These are phyloP conservation scores for Xylariaceae sp. DNA, from an alignment of 2,329 filamentous ascomycete genomes.

Conservation along the genomic window DNA sequence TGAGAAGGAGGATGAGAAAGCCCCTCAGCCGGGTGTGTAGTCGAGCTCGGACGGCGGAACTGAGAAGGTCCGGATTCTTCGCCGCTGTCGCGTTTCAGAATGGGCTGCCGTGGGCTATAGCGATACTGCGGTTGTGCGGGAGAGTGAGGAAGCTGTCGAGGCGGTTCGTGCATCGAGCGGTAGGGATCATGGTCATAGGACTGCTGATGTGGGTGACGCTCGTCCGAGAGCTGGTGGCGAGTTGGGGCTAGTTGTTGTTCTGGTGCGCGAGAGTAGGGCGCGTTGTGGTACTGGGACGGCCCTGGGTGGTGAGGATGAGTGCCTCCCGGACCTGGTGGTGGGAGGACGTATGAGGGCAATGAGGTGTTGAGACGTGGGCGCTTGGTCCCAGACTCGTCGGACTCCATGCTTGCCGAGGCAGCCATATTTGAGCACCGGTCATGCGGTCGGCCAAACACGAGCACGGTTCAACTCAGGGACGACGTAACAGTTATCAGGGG, in stretches of 20 bases:
- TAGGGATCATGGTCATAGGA: slow-evolving; percentile 52
- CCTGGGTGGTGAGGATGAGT: slow-evolving; percentile 38
- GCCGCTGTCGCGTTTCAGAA: slow-evolving; percentile 51
- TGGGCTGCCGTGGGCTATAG: slow-evolving; percentile 45
- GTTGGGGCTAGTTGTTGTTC: slow-evolving; percentile 36
- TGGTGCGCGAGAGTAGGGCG: slow-evolving; percentile 34
- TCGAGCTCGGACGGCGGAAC: slow-evolving; percentile 48
- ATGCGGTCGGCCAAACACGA: slow-evolving; percentile 29
- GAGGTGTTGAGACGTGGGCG: slow-evolving; percentile 57
- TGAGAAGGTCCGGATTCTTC: slow-evolving; percentile 41
- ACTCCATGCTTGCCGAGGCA: slow-evolving; percentile 50
- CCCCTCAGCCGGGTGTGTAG: slow-evolving; percentile 35
- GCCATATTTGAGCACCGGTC: slow-evolving; percentile 36
- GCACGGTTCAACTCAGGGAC: slow-evolving; percentile 31
- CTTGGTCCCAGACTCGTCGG: slow-evolving; percentile 53
- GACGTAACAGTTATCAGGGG: slow-evolving; percentile 27
- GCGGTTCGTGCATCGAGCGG: slow-evolving; percentile 50
- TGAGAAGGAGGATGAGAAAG: slow-evolving; percentile 33
- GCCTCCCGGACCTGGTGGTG: slow-evolving; percentile 25
- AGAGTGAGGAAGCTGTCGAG: slow-evolving; percentile 41
- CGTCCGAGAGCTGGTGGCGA: slow-evolving; percentile 41
- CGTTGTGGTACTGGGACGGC: slow-evolving; percentile 34
- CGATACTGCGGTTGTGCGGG: slow-evolving; percentile 40
- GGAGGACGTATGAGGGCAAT: too few relatives aligned
- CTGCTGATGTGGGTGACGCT: slow-evolving; percentile 51